Conservation (phyloP, 2,329 filamentous ascomycete species). For the Claviceps humidiphila region DNA sequence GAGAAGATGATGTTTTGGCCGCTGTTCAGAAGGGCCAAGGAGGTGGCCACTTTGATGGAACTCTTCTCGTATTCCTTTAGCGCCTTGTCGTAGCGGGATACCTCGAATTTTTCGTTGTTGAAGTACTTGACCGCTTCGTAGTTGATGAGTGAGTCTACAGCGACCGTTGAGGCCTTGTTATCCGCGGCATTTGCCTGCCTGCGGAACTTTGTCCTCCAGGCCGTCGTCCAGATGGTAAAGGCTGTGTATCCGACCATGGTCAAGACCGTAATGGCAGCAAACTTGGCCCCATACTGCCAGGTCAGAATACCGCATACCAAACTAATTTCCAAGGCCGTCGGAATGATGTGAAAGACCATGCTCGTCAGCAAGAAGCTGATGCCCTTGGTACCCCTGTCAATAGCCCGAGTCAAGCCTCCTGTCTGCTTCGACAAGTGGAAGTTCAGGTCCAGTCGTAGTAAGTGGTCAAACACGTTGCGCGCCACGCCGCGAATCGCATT, state of each 20-base stretch:
- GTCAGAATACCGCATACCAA: slow-evolving; percentile 95
- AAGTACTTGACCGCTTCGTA: slow-evolving; percentile 99
- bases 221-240: slow-evolving; percentile 94
- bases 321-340: slow-evolving; percentile 83
- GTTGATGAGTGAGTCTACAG: slow-evolving; percentile 94
- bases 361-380: slow-evolving; percentile 95
- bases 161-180: slow-evolving; percentile 87
- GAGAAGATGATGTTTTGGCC: slow-evolving; percentile 98
- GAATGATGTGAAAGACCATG: slow-evolving; percentile 96
- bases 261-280: slow-evolving; percentile 75
- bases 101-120: slow-evolving; percentile 96
- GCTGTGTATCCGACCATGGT: slow-evolving; percentile 92
- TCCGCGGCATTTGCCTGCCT: slow-evolving; percentile 93
- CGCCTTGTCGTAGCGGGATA: slow-evolving; percentile 77
- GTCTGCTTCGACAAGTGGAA: slow-evolving; percentile 94
- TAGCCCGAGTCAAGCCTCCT: slow-evolving; percentile 81
- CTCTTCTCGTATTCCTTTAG: slow-evolving; percentile 79
- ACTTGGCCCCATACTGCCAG: slow-evolving; percentile 85
- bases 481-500: slow-evolving; percentile 90
- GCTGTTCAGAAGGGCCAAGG: slow-evolving; percentile 80
- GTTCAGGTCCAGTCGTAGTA: slow-evolving; percentile 76
- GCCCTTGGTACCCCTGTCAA: slow-evolving; percentile 94
- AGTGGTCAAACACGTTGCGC: slow-evolving; percentile 80
- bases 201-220: slow-evolving; percentile 94
- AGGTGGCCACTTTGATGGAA: slow-evolving; percentile 94